Percentiles rank a stretch among this genome's conserved stretches.
phyloP scores from a whole-genome alignment of 75 land plant species.

The Chamaecyparis obtusa region DNA sequence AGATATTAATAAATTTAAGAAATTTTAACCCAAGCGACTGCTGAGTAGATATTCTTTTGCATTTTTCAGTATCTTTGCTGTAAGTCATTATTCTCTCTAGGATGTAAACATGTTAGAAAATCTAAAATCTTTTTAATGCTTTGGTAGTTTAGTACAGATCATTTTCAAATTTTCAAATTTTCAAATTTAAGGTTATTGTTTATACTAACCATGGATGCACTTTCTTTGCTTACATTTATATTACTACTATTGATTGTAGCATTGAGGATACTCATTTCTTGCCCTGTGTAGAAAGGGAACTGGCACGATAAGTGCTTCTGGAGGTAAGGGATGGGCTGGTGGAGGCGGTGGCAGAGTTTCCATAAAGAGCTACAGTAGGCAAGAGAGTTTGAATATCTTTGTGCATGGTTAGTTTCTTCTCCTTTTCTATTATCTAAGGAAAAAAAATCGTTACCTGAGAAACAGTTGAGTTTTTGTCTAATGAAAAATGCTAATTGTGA shows the following conservation, averaged over 20 bases:
- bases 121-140: not conserved
- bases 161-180: not conserved
- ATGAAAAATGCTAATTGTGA: not conserved
- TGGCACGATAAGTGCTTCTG: constrained; percentile 85
- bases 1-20: not conserved
- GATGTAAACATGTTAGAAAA: not conserved
- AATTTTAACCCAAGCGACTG: not conserved
- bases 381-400: constrained; percentile 65
- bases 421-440: constrained; percentile 2
- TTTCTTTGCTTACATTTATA: not conserved
- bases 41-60: not conserved
- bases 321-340: constrained; percentile 87
- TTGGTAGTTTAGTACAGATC: not conserved
- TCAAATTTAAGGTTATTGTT: not conserved
- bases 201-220: not conserved
- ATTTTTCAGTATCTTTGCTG: not conserved
- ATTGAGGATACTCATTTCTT: not conserved
- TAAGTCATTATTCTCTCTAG: not conserved
- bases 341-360: constrained; percentile 95
- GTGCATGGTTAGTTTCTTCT: constrained; percentile 66
- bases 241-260: not conserved
- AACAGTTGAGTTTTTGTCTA: not conserved
- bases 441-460: not conserved
- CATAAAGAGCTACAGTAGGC: constrained; percentile 67
- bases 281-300: constrained; percentile 64